These are phyloP conservation scores for Dissoconium aciculare DNA, from an alignment of 2,329 filamentous ascomycete genomes.

Conservation along the genomic window DNA sequence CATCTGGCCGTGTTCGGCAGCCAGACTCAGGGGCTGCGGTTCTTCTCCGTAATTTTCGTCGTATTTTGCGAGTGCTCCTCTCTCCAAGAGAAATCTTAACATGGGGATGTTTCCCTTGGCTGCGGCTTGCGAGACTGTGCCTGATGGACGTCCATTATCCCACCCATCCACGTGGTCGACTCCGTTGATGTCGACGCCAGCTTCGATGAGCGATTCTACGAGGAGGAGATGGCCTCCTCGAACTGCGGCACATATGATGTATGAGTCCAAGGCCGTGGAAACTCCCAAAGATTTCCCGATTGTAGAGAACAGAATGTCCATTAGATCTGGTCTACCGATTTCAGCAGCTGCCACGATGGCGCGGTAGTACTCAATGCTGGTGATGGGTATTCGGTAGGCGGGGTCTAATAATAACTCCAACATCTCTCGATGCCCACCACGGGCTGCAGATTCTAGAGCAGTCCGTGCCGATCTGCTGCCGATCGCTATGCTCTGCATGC, in stretches of 20 bases:
- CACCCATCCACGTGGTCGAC: not conserved
- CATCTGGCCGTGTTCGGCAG: constrained; percentile 2
- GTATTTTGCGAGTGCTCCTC: constrained; percentile 3
- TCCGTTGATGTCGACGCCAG: constrained; percentile 1
- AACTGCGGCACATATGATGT: constrained; percentile 4
- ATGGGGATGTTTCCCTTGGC: not conserved
- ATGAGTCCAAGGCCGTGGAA: not conserved
- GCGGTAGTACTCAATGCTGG: constrained; percentile 2
- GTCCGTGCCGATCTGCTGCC: not conserved
- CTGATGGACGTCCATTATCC: not conserved
- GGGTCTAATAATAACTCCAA: constrained; percentile 3
- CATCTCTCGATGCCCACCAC: constrained; percentile 2
- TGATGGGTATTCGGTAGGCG: constrained; percentile 2
- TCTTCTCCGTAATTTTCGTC: not conserved
- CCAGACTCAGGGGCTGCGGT: constrained; percentile 1
- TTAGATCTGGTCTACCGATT: constrained; percentile 4
- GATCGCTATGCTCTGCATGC: not conserved
- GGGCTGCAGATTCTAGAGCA: constrained; percentile 2
- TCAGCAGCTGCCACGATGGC: constrained; percentile 2
- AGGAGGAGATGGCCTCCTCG: constrained; percentile 1
- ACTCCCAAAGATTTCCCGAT: constrained; percentile 2
- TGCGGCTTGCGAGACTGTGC: constrained; percentile 2
- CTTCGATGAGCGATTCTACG: constrained; percentile 1
- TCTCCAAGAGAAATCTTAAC: constrained; percentile 1
- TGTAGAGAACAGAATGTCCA: constrained; percentile 2